phyloP scores from a whole-genome alignment of 257 asterid species.

The Scutellaria baicalensis region DNA sequence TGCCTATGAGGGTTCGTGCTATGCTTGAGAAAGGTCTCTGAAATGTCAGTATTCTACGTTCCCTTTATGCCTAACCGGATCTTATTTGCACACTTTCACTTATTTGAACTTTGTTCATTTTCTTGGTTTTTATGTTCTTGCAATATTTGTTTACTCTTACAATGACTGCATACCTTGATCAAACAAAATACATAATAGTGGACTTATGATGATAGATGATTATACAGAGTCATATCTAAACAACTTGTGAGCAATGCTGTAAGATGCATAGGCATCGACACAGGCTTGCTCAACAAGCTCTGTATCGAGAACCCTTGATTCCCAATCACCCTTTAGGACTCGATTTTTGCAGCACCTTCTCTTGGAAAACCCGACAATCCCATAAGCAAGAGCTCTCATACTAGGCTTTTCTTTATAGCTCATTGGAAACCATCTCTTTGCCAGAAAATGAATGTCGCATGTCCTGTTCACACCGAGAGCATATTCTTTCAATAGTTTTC shows the following conservation, averaged over 20 bases:
- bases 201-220: neutral
- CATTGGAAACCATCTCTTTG: conserved; percentile 24
- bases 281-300: conserved; percentile 27
- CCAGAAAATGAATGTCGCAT: conserved; percentile 25
- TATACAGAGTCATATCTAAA: neutral
- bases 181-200: neutral
- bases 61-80: neutral
- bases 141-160: neutral
- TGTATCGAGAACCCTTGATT: conserved; percentile 15
- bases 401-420: conserved; percentile 26
- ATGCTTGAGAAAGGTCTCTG: conserved; percentile 66
- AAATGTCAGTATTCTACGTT: neutral
- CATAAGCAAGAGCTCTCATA: conserved; percentile 23
- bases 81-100: neutral
- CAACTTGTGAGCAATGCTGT: conserved; percentile 25
- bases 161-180: neutral
- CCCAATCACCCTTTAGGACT: conserved; percentile 21
- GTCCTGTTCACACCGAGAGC: neutral
- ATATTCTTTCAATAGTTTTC: conserved; percentile 17
- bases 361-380: conserved; percentile 20
- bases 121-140: neutral
- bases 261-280: conserved; percentile 27
- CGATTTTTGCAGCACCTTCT: neutral
- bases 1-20: conserved; percentile 71
- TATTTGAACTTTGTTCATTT: neutral